Percentiles rank a stretch among this genome's conserved stretches.
Evolutionary conservation across 495 filamentous ascomycete species (phyloP).

Genomic region (Tetracladium setigerum): DNA sequence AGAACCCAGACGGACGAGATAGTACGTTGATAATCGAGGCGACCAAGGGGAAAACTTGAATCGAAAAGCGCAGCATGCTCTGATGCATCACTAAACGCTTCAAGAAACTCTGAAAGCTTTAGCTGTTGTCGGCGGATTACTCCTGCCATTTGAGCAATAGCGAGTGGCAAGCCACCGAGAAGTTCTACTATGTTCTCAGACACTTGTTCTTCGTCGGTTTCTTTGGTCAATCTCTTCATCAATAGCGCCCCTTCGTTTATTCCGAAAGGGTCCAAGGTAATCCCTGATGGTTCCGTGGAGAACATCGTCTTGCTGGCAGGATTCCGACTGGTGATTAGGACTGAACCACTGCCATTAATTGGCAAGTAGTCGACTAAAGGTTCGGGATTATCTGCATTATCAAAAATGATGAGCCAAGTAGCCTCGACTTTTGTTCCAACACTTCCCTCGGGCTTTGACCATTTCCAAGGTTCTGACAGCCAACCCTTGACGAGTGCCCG

Average conservation of each 20-base stretch:
- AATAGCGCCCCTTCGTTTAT: neutral
- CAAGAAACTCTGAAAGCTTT: constrained; percentile 22
- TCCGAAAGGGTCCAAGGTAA: constrained; percentile 12
- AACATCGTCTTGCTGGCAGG: too few relatives aligned
- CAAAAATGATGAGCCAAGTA: constrained; percentile 34
- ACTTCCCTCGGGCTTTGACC: too few relatives aligned
- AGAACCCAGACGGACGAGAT: constrained; percentile 33
- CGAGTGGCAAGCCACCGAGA: constrained; percentile 32
- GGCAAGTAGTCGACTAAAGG: constrained; percentile 30
- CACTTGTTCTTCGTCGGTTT: neutral
- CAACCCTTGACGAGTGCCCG: constrained; percentile 30
- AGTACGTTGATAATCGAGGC: constrained; percentile 22
- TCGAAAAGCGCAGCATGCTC: constrained; percentile 19
- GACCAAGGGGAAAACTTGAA: constrained; percentile 15
- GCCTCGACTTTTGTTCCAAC: too few relatives aligned
- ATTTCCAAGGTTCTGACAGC: constrained; percentile 28
- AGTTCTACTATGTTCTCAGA: constrained; percentile 8
- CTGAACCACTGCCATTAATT: constrained; percentile 20
- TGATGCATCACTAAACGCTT: constrained; percentile 23
- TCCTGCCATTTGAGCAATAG: constrained; percentile 35
- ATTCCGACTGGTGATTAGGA: constrained; percentile 34
- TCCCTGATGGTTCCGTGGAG: neutral
- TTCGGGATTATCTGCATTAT: constrained; percentile 29
- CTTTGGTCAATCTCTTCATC: constrained; percentile 6
- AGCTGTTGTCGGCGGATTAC: constrained; percentile 26